These are phyloP conservation scores for Erodium chrysanthum DNA, from an alignment of 441 rosid genomes.

Conservation along the genomic window DNA sequence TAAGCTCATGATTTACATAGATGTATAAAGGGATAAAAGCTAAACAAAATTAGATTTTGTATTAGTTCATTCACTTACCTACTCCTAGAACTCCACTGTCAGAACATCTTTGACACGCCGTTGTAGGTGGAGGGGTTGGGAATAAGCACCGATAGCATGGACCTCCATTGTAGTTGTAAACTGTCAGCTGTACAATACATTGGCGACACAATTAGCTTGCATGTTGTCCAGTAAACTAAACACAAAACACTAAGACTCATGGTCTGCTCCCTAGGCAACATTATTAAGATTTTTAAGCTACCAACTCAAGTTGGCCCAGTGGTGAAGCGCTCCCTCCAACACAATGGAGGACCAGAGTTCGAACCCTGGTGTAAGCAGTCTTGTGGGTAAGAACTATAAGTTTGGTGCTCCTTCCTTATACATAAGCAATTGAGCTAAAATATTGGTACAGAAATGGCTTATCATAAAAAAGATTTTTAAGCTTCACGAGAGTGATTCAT, in stretches of 20 bases:
- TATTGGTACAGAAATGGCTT: too few species aligned
- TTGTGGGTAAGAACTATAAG: too few species aligned
- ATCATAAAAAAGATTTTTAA: background rate
- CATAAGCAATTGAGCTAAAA: too few species aligned
- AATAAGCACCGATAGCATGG: slow-evolving; percentile 94
- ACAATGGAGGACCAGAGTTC: too few species aligned
- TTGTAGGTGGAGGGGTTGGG: slow-evolving; percentile 80
- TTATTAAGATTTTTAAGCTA: background rate
- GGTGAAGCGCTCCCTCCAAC: too few species aligned
- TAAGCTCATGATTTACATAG: background rate
- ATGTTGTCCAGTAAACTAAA: background rate
- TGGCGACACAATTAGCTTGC: slow-evolving; percentile 10
- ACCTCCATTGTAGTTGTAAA: slow-evolving; percentile 76
- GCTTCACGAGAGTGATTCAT: slow-evolving; percentile 3
- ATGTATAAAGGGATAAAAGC: background rate
- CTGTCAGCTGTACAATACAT: slow-evolving; percentile 48
- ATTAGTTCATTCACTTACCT: slow-evolving; percentile 33
- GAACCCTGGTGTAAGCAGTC: too few species aligned
- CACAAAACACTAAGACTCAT: background rate
- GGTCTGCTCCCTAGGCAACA: background rate
- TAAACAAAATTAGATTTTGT: background rate
- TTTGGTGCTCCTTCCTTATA: too few species aligned
- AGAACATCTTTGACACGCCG: slow-evolving; percentile 93
- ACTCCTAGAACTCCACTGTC: slow-evolving; percentile 97
- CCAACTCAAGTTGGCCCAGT: too few species aligned